A percentile compares a stretch with the other conserved stretches of the same genome.
Conservation (phyloP, 2,329 filamentous ascomycete species). For the Basipetospora sp. region DNA sequence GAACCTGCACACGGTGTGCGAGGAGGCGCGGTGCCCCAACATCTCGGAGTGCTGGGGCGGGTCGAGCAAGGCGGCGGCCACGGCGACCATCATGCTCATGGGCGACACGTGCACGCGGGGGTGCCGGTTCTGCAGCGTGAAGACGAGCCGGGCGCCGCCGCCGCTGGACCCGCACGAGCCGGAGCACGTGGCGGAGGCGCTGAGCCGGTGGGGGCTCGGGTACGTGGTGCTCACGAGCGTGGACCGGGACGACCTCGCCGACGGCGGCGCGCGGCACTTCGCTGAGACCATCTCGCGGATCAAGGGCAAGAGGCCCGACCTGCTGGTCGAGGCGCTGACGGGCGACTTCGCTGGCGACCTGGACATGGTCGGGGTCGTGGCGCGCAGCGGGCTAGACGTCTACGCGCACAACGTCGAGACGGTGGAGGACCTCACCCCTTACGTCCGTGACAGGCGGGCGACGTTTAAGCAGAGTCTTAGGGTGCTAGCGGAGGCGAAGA, state of each 20-base stretch:
- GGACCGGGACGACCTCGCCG: conserved; percentile 79
- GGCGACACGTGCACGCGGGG: conserved; percentile 94
- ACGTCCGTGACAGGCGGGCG: conserved; percentile 76
- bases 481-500: conserved; percentile 72
- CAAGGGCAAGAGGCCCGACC: conserved; percentile 64
- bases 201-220: conserved; percentile 82
- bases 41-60: conserved; percentile 98
- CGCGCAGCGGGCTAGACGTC: conserved; percentile 78
- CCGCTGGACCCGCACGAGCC: conserved; percentile 91
- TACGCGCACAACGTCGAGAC: conserved; percentile 98
- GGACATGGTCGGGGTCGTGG: conserved; percentile 76
- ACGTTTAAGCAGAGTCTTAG: conserved; percentile 73
- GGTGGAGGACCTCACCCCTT: conserved; percentile 75
- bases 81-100: conserved; percentile 98
- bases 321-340: conserved; percentile 71
- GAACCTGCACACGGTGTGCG: conserved; percentile 87
- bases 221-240: conserved; percentile 92
- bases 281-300: conserved; percentile 89
- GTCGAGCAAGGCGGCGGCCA: conserved; percentile 71
- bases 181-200: conserved; percentile 87
- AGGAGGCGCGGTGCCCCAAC: conserved; percentile 93
- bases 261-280: conserved; percentile 80
- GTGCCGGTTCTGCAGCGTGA: conserved; percentile 93
- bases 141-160: conserved; percentile 61
- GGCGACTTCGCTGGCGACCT: conserved; percentile 76